Evolutionary conservation across 805 yeast genomes (phyloP).

Genomic region (Jamesozyma piceae): DNA sequence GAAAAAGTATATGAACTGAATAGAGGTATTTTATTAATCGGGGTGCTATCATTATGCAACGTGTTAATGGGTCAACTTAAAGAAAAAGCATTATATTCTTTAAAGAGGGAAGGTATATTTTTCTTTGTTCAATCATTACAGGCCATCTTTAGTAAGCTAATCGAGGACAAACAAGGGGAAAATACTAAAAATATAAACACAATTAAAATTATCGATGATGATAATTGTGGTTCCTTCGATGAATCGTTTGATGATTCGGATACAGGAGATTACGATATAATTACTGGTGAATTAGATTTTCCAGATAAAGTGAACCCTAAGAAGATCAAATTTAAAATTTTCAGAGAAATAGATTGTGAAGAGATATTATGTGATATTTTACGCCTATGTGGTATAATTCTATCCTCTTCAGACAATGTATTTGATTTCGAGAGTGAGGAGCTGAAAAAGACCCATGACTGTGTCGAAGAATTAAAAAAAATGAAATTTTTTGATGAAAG

Average conservation of each 20-base stretch:
- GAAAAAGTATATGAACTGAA: constrained; percentile 17
- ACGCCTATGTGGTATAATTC: constrained; percentile 10
- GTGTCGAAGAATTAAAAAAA: constrained; percentile 10
- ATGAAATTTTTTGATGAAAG: constrained; percentile 16
- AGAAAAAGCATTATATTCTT: constrained; percentile 35
- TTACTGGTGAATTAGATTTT: constrained; percentile 26
- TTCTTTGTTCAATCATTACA: constrained; percentile 13
- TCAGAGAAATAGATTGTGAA: constrained; percentile 5
- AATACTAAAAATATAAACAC: neutral
- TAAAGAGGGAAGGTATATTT: constrained; percentile 58
- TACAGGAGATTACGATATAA: constrained; percentile 24
- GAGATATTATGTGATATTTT: constrained; percentile 6
- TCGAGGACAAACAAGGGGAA: neutral
- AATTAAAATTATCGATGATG: constrained; percentile 5
- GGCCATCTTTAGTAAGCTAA: neutral
- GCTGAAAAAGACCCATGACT: constrained; percentile 1
- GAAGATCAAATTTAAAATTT: constrained; percentile 16
- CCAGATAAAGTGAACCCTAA: constrained; percentile 26
- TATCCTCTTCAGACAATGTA: constrained; percentile 12
- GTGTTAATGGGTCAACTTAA: constrained; percentile 38
- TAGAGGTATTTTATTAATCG: constrained; percentile 38
- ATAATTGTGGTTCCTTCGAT: constrained; percentile 3
- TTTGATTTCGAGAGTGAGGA: constrained; percentile 20
- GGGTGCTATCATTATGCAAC: constrained; percentile 42
- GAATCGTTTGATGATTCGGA: constrained; percentile 14